phyloP scores from a whole-genome alignment of 2,329 filamentous ascomycete species.

The Fusarium devonianum region DNA sequence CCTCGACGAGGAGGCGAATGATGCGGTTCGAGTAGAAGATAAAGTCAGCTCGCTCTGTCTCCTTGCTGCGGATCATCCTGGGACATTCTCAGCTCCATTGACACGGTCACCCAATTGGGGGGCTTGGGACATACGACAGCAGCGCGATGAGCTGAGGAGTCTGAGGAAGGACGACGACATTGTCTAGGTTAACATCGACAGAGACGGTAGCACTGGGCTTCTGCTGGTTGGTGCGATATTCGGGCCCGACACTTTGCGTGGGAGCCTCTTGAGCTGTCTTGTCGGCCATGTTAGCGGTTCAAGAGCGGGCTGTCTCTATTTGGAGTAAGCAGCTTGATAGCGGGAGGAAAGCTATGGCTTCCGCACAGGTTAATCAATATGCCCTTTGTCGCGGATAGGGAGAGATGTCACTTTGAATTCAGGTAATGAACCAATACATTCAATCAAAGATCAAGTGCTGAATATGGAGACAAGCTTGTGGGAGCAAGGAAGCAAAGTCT shows the following conservation, averaged over 20 bases:
- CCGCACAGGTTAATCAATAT: conserved; percentile 12
- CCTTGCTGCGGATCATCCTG: conserved; percentile 94
- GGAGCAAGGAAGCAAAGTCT: conserved; percentile 23
- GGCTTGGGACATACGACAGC: conserved; percentile 77
- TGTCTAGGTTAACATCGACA: conserved; percentile 78
- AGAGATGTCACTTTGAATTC: no score
- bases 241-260: conserved; percentile 77
- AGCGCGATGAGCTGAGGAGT: conserved; percentile 97
- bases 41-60: conserved; percentile 91
- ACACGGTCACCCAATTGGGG: conserved; percentile 21
- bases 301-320: conserved; percentile 8
- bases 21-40: conserved; percentile 99
- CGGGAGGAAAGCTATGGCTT: conserved; percentile 9
- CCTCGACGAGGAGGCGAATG: conserved; percentile 94
- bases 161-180: conserved; percentile 89
- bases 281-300: conserved; percentile 40
- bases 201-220: conserved; percentile 92
- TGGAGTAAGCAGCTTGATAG: conserved; percentile 18
- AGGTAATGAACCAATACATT: background rate
- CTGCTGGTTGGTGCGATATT: conserved; percentile 77
- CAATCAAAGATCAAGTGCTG: conserved; percentile 3
- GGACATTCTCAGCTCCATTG: conserved; percentile 32
- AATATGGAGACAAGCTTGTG: conserved; percentile 19
- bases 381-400: no score
- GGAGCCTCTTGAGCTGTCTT: conserved; percentile 36